phyloP scores from a whole-genome alignment of 2,329 filamentous ascomycete genomes.

The Aspergillus sp. region DNA sequence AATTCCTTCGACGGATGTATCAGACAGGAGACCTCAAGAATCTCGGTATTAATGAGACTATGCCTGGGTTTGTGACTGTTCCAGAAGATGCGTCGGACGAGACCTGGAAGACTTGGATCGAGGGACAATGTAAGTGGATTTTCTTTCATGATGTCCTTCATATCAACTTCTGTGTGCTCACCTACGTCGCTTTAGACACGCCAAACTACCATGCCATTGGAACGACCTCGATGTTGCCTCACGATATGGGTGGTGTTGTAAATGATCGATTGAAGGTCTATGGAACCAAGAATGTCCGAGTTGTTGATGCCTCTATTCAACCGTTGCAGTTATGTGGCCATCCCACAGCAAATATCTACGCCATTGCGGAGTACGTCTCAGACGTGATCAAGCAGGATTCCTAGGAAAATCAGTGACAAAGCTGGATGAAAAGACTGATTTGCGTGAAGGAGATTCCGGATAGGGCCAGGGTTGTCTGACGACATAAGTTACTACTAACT shows the following conservation, averaged over 20 bases:
- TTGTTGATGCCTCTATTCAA: conserved; percentile 36
- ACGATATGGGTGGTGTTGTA: conserved; percentile 37
- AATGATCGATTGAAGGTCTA: conserved; percentile 34
- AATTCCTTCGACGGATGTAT: conserved; percentile 23
- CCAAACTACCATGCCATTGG: conserved; percentile 35
- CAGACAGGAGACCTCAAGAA: conserved; percentile 20
- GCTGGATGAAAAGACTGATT: no score
- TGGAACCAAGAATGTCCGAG: conserved; percentile 35
- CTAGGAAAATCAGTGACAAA: no score
- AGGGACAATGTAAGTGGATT: not conserved
- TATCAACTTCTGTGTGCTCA: not conserved
- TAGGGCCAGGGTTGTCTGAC: no score
- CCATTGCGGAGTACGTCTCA: conserved; percentile 26
- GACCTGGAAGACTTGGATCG: not conserved
- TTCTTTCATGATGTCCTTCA: not conserved
- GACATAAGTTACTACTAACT: no score
- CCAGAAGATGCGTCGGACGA: not conserved
- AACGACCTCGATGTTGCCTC: conserved; percentile 37
- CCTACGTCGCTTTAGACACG: conserved; percentile 17
- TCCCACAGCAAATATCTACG: conserved; percentile 31
- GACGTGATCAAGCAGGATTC: not conserved
- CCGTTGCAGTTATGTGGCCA: conserved; percentile 34
- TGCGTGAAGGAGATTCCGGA: no score
- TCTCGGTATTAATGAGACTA: not conserved
- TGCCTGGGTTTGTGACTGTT: not conserved